Evolutionary conservation across 768 basidiomycete genomes (phyloP), one percentile per base, ranked within the genome.

Genomic region (Inosperma sp.): DNA sequence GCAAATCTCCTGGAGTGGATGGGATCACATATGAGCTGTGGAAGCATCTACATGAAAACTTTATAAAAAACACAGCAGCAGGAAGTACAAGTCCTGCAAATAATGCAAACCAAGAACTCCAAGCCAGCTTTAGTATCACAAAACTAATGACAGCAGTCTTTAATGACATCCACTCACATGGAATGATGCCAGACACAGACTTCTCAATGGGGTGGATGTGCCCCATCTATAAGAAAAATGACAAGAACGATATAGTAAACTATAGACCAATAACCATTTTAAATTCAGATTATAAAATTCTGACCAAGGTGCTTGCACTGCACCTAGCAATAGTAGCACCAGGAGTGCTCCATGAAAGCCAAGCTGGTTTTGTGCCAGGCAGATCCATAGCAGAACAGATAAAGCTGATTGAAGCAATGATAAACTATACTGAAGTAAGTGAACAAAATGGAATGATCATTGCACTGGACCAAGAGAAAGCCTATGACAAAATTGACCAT

Each of bases 161-260:
- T 30, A 63, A 65, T 36, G 59, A 73, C 37, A 70, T 74, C 0
- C 46, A 66, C 43, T 0, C 7, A 1, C 3, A 66, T 26, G 69
- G 71, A 0, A 9, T 66, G 0, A 35, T 17, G 0, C 2, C 17
- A 2, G 2, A 3, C 0, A 54, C 60, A 0, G 4, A n/a, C 0
- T 78, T 71, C 43, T 23, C 64, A 0, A 30, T 58, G 3, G 74
- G 73, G 0, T 68, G 66, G 68, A 68, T 71, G 64, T 69, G 69
- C 61, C 71, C 69, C 0, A 46, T 77, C 0, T 76, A 70, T 42
- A 78, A 78, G 27, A 76, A 71, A 62, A 69, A 65, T 6, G 69
- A 71, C 6, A 40, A 30, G 2, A 51, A 39, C 0, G 52, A 66
- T 2, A 70, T 72, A 4, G 59, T 23, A 7, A 73, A 71, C 50